These are phyloP conservation scores for Coniferiporia sulphurascens DNA, from an alignment of 1,284 basidiomycete species.

Conservation along the genomic window DNA sequence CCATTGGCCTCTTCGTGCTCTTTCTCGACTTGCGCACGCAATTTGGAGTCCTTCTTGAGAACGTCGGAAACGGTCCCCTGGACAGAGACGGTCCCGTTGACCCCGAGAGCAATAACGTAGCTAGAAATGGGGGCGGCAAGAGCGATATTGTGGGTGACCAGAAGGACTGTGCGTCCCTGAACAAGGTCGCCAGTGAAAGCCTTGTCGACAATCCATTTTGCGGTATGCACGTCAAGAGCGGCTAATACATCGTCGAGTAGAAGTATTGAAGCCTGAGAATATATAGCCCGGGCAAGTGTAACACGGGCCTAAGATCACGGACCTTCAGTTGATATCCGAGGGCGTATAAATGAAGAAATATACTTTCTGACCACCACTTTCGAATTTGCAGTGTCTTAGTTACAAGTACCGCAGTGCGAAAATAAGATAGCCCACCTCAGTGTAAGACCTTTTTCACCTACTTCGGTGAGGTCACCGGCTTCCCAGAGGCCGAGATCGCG, in stretches of 20 bases:
- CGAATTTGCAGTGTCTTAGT: constrained; percentile 20
- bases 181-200: constrained; percentile 38
- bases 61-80: constrained; percentile 23
- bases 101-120: constrained; percentile 34
- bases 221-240: constrained; percentile 43
- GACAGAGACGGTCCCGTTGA: constrained; percentile 24
- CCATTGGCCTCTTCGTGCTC: constrained; percentile 14
- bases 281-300: constrained; percentile 38
- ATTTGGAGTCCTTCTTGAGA: constrained; percentile 24
- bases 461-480: constrained; percentile 51
- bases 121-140: constrained; percentile 36
- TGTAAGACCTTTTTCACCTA: constrained; percentile 30
- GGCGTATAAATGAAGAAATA: not conserved
- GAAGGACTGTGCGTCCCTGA: constrained; percentile 36
- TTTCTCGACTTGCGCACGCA: constrained; percentile 21
- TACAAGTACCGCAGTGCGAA: not conserved
- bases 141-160: constrained; percentile 42
- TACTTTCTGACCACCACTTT: constrained; percentile 40
- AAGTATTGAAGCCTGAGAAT: constrained; percentile 33
- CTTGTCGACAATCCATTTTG: constrained; percentile 41
- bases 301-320: constrained; percentile 12
- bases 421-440: constrained; percentile 22
- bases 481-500: constrained; percentile 63
- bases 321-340: not conserved
- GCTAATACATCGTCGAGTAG: constrained; percentile 40